These are phyloP conservation scores for Pyrenophora tritici-repentis DNA, from an alignment of 2,329 filamentous ascomycete genomes.

Conservation along the genomic window DNA sequence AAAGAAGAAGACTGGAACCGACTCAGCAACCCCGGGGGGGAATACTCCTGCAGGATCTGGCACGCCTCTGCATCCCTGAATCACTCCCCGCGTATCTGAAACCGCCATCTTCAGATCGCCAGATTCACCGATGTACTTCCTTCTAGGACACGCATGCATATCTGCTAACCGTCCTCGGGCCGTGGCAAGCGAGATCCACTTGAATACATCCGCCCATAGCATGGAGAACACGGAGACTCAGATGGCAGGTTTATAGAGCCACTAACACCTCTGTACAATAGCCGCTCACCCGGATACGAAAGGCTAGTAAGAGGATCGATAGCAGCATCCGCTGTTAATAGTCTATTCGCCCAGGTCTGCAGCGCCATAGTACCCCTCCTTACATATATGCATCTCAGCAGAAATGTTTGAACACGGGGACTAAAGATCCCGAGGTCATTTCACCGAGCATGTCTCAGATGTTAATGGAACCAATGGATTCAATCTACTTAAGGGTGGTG, in stretches of 20 bases:
- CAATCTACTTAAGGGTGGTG: neutral
- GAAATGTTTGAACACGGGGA: too few relatives aligned
- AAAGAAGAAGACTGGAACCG: conserved; percentile 42
- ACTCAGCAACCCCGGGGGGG: conserved; percentile 42
- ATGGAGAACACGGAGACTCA: conserved; percentile 5
- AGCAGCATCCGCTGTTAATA: too few relatives aligned
- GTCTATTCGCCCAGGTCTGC: too few relatives aligned
- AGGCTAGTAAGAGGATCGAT: too few relatives aligned
- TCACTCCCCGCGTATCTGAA: neutral
- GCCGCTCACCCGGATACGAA: too few relatives aligned
- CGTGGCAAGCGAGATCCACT: conserved; percentile 6
- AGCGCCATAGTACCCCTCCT: too few relatives aligned
- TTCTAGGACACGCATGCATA: conserved; percentile 10
- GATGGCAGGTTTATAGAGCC: neutral
- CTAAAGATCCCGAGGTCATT: too few relatives aligned
- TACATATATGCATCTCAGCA: too few relatives aligned
- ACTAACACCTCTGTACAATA: neutral
- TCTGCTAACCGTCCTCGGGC: conserved; percentile 6
- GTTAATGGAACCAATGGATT: neutral
- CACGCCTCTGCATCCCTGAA: conserved; percentile 42
- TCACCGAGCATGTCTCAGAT: neutral
- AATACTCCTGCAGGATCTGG: conserved; percentile 40
- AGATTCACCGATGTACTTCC: neutral
- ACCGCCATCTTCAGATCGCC: conserved; percentile 1
- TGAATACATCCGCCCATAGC: neutral